Evolutionary conservation across 1,284 basidiomycete species (phyloP).

Genomic region (Marasmius tenuissimus): DNA sequence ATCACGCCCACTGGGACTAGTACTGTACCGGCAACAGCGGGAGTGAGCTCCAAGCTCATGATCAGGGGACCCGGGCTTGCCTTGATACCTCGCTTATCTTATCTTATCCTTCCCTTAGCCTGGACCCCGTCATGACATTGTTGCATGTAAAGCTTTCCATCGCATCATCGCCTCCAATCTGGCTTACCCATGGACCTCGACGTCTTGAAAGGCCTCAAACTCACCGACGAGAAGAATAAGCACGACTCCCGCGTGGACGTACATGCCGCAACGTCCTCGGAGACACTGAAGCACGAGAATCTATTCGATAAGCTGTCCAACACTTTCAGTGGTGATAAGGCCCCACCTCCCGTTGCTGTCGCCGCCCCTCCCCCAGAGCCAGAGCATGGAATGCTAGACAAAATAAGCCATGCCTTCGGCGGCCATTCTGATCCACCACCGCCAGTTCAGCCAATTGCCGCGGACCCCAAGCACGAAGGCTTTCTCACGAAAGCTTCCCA

Average conservation of each 20-base stretch:
- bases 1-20: too few relatives aligned
- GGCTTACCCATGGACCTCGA: background rate
- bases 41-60: too few relatives aligned
- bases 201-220: background rate
- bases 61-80: too few relatives aligned
- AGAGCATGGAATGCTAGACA: constrained; percentile 16
- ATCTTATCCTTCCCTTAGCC: too few relatives aligned
- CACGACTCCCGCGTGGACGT: background rate
- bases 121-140: background rate
- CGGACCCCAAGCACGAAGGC: background rate
- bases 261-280: background rate
- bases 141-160: background rate
- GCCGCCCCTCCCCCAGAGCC: background rate
- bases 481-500: constrained; percentile 8
- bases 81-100: too few relatives aligned
- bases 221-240: constrained; percentile 3
- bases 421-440: background rate
- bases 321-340: background rate
- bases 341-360: background rate
- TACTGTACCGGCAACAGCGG: too few relatives aligned
- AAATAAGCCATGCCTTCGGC: constrained; percentile 19
- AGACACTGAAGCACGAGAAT: background rate
- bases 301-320: background rate
- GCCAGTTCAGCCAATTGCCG: background rate
- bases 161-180: background rate